Evolutionary conservation across 2,329 filamentous ascomycete species (phyloP).

Genomic region (Aureobasidium lini): DNA sequence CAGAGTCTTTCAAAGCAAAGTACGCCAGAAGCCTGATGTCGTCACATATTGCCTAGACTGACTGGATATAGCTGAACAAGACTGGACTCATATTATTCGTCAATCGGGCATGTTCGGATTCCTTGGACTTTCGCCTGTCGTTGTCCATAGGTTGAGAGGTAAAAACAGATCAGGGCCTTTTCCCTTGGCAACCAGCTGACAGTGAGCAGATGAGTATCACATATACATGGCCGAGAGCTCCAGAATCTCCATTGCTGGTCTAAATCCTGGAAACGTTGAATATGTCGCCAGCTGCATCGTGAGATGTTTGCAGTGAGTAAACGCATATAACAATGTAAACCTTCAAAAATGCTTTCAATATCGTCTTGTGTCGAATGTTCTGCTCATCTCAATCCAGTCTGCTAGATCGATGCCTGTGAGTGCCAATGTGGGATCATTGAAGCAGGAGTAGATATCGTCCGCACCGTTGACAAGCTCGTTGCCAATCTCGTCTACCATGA

Average conservation of each 20-base stretch:
- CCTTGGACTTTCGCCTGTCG: constrained; percentile 62
- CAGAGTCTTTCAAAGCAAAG: too few relatives aligned
- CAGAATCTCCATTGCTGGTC: constrained; percentile 29
- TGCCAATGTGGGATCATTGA: too few relatives aligned
- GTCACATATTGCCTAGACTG: constrained; percentile 37
- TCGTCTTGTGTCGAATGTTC: too few relatives aligned
- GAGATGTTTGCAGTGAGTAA: too few relatives aligned
- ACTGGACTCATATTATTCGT: constrained; percentile 70
- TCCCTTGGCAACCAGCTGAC: neutral
- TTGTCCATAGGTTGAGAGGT: constrained; percentile 47
- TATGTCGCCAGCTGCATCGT: constrained; percentile 21
- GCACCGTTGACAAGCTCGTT: too few relatives aligned
- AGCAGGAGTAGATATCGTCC: too few relatives aligned
- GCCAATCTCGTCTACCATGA: too few relatives aligned
- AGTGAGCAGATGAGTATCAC: constrained; percentile 47
- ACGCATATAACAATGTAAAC: too few relatives aligned
- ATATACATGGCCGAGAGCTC: constrained; percentile 53
- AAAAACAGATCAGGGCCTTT: neutral
- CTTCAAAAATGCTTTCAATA: too few relatives aligned
- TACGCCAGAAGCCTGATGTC: constrained; percentile 54
- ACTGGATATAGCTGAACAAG: constrained; percentile 59
- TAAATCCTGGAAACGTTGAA: constrained; percentile 26
- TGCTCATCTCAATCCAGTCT: too few relatives aligned
- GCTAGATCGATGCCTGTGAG: too few relatives aligned
- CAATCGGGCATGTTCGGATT: constrained; percentile 85